A percentile compares a stretch with the other conserved stretches of the same genome.
These are phyloP conservation scores for Tricholoma hemisulphureum DNA, from an alignment of 768 basidiomycete genomes.

Conservation along the genomic window DNA sequence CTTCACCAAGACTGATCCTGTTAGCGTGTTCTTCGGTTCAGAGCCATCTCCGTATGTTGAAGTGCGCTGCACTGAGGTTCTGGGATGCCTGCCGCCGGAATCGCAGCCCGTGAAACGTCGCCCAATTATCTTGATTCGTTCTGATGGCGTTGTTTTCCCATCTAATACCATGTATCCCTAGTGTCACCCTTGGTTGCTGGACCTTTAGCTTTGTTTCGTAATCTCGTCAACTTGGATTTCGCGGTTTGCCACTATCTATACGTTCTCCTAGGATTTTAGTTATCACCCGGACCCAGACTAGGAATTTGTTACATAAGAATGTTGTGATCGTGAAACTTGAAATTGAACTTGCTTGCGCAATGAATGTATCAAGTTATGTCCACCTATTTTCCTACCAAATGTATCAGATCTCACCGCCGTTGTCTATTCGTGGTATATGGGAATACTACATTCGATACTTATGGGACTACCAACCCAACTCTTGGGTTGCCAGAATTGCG, in stretches of 20 bases:
- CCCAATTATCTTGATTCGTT: constrained; percentile 78
- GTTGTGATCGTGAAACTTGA: not conserved
- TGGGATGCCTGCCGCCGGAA: constrained; percentile 80
- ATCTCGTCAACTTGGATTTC: constrained; percentile 20
- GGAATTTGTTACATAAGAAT: not conserved
- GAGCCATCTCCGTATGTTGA: constrained; percentile 87
- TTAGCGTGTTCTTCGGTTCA: constrained; percentile 82
- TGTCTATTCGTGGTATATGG: constrained; percentile 52
- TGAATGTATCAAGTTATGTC: constrained; percentile 36
- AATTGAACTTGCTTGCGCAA: constrained; percentile 12
- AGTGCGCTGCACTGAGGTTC: constrained; percentile 82
- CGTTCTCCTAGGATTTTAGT: constrained; percentile 16
- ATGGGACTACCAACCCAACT: constrained; percentile 60
- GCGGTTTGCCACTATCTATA: constrained; percentile 21
- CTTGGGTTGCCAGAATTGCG: constrained; percentile 67
- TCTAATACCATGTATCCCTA: constrained; percentile 80
- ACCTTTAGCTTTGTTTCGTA: constrained; percentile 10
- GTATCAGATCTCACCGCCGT: constrained; percentile 27
- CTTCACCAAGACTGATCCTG: constrained; percentile 79
- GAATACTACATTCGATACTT: constrained; percentile 58
- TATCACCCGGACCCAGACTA: not conserved
- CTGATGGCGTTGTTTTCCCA: constrained; percentile 86
- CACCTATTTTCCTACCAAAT: constrained; percentile 29
- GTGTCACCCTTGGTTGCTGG: constrained; percentile 16
- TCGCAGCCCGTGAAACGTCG: constrained; percentile 63